These are phyloP conservation scores for Cystodermella granulosa DNA, from an alignment of 1,284 basidiomycete species.

Conservation along the genomic window DNA sequence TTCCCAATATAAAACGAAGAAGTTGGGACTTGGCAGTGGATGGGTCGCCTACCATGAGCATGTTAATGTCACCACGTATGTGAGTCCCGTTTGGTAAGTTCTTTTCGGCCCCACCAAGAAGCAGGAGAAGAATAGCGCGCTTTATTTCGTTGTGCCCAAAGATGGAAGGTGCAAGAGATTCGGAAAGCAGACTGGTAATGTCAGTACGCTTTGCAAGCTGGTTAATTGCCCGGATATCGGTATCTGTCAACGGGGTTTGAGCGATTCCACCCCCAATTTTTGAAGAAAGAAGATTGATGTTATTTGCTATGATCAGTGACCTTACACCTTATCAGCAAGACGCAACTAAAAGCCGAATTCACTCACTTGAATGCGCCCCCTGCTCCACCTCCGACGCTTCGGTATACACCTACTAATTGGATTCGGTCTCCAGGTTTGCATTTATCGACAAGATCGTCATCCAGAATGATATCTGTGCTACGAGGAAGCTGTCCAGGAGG, in stretches of 20 bases:
- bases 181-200: conserved; percentile 85
- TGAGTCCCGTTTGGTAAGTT: conserved; percentile 97
- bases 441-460: conserved; percentile 94
- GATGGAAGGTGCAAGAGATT: conserved; percentile 96
- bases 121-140: conserved; percentile 83
- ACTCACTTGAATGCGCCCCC: conserved; percentile 88
- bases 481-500: conserved; percentile 95
- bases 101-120: conserved; percentile 96
- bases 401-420: conserved; percentile 93
- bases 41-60: conserved; percentile 99
- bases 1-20: conserved; percentile 92
- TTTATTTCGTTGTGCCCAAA: conserved; percentile 97
- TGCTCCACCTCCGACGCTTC: conserved; percentile 86
- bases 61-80: conserved; percentile 98
- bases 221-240: conserved; percentile 95
- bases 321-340: conserved; percentile 40
- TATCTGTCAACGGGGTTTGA: conserved; percentile 87
- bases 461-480: conserved; percentile 91
- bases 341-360: conserved; percentile 9
- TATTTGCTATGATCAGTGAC: conserved; percentile 92
- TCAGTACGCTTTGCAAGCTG: conserved; percentile 83
- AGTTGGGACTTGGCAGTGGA: conserved; percentile 97
- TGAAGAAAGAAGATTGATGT: conserved; percentile 92
- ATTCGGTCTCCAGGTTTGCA: conserved; percentile 98
- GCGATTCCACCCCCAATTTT: conserved; percentile 96